These are phyloP conservation scores for Capsicum pubescens DNA, from an alignment of 257 asterid species.

Conservation along the genomic window DNA sequence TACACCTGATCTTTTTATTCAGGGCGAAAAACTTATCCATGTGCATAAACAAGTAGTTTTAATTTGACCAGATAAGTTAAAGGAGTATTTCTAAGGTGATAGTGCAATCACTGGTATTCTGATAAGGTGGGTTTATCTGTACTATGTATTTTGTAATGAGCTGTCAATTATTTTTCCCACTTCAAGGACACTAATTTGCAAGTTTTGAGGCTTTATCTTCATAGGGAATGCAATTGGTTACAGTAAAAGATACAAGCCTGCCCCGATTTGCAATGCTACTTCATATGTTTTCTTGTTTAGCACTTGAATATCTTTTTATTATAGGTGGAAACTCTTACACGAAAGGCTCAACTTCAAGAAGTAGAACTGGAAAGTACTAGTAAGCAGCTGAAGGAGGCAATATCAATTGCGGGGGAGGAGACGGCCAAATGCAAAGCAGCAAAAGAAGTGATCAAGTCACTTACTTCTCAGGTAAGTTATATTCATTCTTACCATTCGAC, in stretches of 20 bases:
- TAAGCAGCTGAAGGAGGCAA: constrained; percentile 84
- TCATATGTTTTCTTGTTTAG: neutral
- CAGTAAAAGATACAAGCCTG: neutral
- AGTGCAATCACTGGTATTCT: neutral
- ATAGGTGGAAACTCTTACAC: constrained; percentile 78
- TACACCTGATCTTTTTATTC: neutral
- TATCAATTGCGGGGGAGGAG: constrained; percentile 90
- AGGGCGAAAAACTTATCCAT: neutral
- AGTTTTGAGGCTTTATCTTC: neutral
- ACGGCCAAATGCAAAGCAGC: constrained; percentile 95
- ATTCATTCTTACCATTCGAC: neutral
- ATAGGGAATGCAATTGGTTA: neutral
- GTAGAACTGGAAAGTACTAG: constrained; percentile 77
- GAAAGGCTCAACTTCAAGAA: constrained; percentile 83
- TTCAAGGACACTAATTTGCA: neutral
- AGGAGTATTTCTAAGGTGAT: neutral
- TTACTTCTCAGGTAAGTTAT: constrained; percentile 81
- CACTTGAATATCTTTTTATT: constrained; percentile 25
- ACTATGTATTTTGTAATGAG: too few relatives aligned
- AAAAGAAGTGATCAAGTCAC: constrained; percentile 94
- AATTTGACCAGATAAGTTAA: neutral
- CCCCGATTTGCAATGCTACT: neutral
- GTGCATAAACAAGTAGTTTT: neutral
- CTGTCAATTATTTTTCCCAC: neutral
- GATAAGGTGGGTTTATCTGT: neutral